Conservation (phyloP, 805 yeast species). For the Starmerella gropengiesseri region DNA sequence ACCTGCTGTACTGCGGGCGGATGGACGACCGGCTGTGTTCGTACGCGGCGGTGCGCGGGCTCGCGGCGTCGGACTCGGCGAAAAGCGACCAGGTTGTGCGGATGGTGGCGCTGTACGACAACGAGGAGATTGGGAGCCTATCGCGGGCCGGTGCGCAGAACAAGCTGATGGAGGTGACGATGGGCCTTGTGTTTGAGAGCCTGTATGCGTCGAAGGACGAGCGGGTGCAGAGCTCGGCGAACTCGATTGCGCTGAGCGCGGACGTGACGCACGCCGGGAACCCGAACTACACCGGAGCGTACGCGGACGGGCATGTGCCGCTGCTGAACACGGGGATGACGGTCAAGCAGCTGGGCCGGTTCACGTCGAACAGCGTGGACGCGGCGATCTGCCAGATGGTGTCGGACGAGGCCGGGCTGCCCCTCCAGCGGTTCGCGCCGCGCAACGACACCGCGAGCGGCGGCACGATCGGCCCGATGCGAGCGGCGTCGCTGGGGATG, state of each 20-base stretch:
- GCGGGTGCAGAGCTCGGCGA: conserved; percentile 31
- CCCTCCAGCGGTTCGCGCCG: conserved; percentile 82
- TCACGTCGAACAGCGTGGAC: conserved; percentile 91
- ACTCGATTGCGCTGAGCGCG: conserved; percentile 78
- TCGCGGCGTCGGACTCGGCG: conserved; percentile 38
- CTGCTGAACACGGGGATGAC: conserved; percentile 82
- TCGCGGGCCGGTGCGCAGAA: conserved; percentile 98
- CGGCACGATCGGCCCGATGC: conserved; percentile 89
- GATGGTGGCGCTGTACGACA: conserved; percentile 71
- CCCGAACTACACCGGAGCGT: conserved; percentile 71
- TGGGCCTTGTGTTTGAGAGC: conserved; percentile 51
- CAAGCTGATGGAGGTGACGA: conserved; percentile 68
- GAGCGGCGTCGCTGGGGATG: conserved; percentile 77
- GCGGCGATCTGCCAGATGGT: conserved; percentile 63
- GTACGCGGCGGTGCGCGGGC: conserved; percentile 54
- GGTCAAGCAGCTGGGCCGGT: conserved; percentile 89
- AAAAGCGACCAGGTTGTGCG: conserved; percentile 29
- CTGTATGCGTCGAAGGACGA: conserved; percentile 38
- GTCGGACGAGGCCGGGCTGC: conserved; percentile 57
- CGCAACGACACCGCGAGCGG: conserved; percentile 93
- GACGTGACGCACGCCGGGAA: conserved; percentile 97
- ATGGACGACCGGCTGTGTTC: conserved; percentile 86
- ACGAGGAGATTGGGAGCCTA: conserved; percentile 88
- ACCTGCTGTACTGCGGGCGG: conserved; percentile 83
- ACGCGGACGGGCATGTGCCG: conserved; percentile 74